These are phyloP conservation scores for Trametes elegans DNA, from an alignment of 768 basidiomycete species.

Conservation along the genomic window DNA sequence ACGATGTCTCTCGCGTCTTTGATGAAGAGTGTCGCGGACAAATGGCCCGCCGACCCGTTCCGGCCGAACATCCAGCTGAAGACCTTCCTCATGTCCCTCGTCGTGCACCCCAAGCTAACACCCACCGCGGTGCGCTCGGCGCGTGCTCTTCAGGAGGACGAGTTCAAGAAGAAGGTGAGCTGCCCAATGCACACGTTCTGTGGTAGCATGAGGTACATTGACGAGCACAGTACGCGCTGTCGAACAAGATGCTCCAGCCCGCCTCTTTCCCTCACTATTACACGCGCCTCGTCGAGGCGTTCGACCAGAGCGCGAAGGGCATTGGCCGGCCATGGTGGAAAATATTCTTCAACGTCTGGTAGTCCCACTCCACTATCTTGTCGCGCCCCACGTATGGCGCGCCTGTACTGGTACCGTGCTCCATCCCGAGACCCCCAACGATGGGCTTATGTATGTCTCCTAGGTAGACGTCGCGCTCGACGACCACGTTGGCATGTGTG, in stretches of 20 bases:
- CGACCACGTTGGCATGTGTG: no score
- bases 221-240: conserved; percentile 63
- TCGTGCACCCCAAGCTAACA: conserved; percentile 68
- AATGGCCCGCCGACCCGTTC: conserved; percentile 74
- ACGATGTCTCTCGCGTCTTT: no score
- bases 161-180: conserved; percentile 56
- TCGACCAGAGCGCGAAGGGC: conserved; percentile 74
- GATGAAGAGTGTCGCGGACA: conserved; percentile 52
- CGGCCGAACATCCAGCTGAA: conserved; percentile 74
- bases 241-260: conserved; percentile 61
- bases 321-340: conserved; percentile 84
- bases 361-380: no score
- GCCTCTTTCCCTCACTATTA: conserved; percentile 75
- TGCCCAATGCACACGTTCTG: background rate
- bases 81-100: conserved; percentile 59
- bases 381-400: no score
- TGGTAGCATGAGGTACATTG: no score
- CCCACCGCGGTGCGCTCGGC: conserved; percentile 58
- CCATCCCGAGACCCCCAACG: no score
- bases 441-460: no score
- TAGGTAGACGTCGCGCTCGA: no score
- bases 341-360: conserved; percentile 76
- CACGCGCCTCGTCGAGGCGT: conserved; percentile 66
- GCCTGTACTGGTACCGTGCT: no score
- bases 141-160: conserved; percentile 52